Evolutionary conservation across 2,329 filamentous ascomycete genomes (phyloP).

Genomic region (Amylocarpus encephaloides): DNA sequence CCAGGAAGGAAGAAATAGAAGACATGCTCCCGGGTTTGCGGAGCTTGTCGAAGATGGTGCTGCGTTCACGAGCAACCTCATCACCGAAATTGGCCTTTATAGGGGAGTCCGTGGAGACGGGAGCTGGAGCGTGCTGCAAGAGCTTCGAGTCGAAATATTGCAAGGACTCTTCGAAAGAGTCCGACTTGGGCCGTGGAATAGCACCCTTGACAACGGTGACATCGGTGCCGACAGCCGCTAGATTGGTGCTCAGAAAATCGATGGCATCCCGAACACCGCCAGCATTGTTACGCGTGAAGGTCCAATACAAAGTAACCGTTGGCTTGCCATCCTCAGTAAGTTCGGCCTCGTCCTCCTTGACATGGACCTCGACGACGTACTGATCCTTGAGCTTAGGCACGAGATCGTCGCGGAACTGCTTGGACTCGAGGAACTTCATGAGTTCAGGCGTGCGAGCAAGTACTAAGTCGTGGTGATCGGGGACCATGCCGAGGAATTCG

Average conservation of each 20-base stretch:
- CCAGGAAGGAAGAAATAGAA: conserved; percentile 91
- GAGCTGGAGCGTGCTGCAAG: conserved; percentile 81
- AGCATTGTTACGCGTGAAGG: conserved; percentile 94
- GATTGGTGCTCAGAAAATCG: conserved; percentile 80
- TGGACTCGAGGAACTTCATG: conserved; percentile 73
- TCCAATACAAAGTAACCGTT: conserved; percentile 62
- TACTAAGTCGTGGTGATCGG: conserved; percentile 87
- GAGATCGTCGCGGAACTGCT: conserved; percentile 74
- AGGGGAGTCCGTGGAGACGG: conserved; percentile 78
- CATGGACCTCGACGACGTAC: conserved; percentile 81
- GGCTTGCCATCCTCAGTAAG: conserved; percentile 50
- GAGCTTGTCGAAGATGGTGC: conserved; percentile 83
- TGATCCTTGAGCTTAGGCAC: conserved; percentile 80
- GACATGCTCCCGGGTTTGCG: conserved; percentile 93
- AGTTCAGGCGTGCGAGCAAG: conserved; percentile 71
- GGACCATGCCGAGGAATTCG: conserved; percentile 95
- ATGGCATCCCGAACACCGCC: conserved; percentile 93
- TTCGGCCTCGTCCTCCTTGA: conserved; percentile 58
- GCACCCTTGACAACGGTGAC: conserved; percentile 80
- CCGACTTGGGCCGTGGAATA: conserved; percentile 97
- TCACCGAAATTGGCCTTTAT: conserved; percentile 80
- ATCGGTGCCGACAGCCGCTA: conserved; percentile 86
- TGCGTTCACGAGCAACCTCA: conserved; percentile 70
- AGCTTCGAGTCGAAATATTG: conserved; percentile 97
- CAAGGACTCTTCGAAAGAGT: conserved; percentile 95